Conservation (phyloP, 2,329 filamentous ascomycete species). For the Arthrobotrys pseudoclavata region DNA sequence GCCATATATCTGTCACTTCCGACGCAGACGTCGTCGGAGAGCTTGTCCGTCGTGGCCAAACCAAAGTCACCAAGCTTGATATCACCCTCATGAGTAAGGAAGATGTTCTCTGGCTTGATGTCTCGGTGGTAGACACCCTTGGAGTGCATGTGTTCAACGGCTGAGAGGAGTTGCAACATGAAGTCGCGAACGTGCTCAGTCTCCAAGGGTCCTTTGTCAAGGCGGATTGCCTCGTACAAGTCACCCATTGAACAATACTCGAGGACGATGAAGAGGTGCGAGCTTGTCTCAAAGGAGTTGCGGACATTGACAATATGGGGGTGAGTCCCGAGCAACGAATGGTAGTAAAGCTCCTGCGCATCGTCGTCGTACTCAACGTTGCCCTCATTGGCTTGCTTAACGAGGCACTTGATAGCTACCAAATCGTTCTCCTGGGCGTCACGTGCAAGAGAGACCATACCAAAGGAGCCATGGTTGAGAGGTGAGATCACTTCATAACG, state of each 20-base stretch:
- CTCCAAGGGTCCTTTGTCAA: constrained; percentile 87
- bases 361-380: constrained; percentile 79
- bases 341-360: constrained; percentile 75
- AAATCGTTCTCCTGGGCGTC: constrained; percentile 81
- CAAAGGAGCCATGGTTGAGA: constrained; percentile 98
- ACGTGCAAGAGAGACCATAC: constrained; percentile 95
- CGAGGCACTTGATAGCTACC: constrained; percentile 96
- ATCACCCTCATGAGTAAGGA: constrained; percentile 82
- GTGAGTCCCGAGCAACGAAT: constrained; percentile 82
- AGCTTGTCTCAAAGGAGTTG: constrained; percentile 89
- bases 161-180: constrained; percentile 74
- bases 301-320: constrained; percentile 94
- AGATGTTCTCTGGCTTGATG: constrained; percentile 90
- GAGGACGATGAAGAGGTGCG: constrained; percentile 90
- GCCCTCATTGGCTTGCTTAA: constrained; percentile 79
- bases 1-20: constrained; percentile 99
- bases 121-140: constrained; percentile 90
- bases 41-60: constrained; percentile 86
- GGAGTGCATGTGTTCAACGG: constrained; percentile 77
- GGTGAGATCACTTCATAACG: constrained; percentile 92
- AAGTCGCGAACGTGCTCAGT: constrained; percentile 97
- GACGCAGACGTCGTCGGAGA: constrained; percentile 92
- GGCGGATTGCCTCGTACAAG: constrained; percentile 95
- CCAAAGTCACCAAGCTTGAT: constrained; percentile 99
- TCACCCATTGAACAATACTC: constrained; percentile 97